Evolutionary conservation across 345 rosid genomes (phyloP), one percentile per base, ranked within the genome.

Genomic region (Corchorus capsularis): DNA sequence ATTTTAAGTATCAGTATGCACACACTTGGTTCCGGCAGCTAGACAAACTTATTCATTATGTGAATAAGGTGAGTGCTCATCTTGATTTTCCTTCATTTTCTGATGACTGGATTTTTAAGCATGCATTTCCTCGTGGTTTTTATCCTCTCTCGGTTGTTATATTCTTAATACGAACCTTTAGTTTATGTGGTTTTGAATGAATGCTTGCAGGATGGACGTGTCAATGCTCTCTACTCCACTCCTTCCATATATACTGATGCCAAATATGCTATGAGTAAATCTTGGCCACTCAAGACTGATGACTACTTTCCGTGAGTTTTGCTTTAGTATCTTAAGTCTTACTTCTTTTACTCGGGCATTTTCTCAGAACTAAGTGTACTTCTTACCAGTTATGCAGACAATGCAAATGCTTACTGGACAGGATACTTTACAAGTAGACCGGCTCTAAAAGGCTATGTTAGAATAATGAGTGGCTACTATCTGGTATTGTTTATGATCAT

Each of bases 221-320:
- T 96, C 76, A 95, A 96, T 87, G 97, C 93, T 79, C 87, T 96
- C 65, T 93, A 96, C 84, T 96, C 98, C 62, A 93, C 97, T 59
- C 99, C 99, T 45, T 96, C 99, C 79, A 88, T 96, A 78, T 96
- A 96, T 72, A 96, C 97, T 11, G 98, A 96, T 87, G 99, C 98
- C 77, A 96, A 96, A 84, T 82, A 93, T 72, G 93, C 92, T 56
- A 63, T 87, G 54, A 85, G 88, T 73, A 85, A 84, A 80, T 81
- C 88, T 76, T 96, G 99, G 98, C 98, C 99, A 32, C 63, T 88
- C 53, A 96, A 96, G 82, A 89, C 91, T 50, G 96, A 82, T 34
- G 99, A 96, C 79, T 96, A 85, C 81, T 96, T 96, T 73, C 99
- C 99, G 99, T 93, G 82, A 92, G 99, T 87, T 45, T 68, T 78